Conservation (phyloP, 2,329 filamentous ascomycete species). For the Fusarium sp. region DNA sequence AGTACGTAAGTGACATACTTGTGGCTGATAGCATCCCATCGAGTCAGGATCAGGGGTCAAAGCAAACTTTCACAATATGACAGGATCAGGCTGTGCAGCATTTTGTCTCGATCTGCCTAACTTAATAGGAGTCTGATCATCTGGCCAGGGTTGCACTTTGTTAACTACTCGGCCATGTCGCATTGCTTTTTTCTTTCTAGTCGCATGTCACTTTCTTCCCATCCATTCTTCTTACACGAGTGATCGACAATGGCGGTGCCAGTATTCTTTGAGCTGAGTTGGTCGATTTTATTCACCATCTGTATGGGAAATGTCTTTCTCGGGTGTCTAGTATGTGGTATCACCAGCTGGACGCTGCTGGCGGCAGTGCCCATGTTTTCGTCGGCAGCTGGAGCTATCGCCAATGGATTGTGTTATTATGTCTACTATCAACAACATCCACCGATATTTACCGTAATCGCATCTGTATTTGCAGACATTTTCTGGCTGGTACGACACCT, state of each 20-base stretch:
- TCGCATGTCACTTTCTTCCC: neutral
- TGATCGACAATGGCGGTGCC: conserved; percentile 22
- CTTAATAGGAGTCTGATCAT: conserved; percentile 7
- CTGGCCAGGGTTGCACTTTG: neutral
- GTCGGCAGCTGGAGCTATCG: conserved; percentile 52
- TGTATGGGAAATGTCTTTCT: conserved; percentile 54
- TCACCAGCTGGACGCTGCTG: conserved; percentile 52
- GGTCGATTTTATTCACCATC: conserved; percentile 57
- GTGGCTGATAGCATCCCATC: neutral
- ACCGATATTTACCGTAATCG: conserved; percentile 41
- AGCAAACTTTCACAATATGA: neutral
- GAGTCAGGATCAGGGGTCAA: neutral
- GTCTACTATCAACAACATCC: conserved; percentile 50
- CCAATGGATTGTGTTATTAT: conserved; percentile 56
- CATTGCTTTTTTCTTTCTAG: conserved; percentile 9
- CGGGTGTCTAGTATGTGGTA: conserved; percentile 52
- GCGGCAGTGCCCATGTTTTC: conserved; percentile 53
- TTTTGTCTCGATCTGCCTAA: neutral
- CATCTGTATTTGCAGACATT: conserved; percentile 52
- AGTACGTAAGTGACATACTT: neutral
- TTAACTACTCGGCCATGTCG: conserved; percentile 3
- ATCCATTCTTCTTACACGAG: neutral
- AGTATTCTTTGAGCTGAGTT: conserved; percentile 55
- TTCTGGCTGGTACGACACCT: conserved; percentile 52
- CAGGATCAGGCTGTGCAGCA: neutral